These are phyloP conservation scores for Pseudonectria buxi DNA, from an alignment of 2,329 filamentous ascomycete genomes.

Conservation along the genomic window DNA sequence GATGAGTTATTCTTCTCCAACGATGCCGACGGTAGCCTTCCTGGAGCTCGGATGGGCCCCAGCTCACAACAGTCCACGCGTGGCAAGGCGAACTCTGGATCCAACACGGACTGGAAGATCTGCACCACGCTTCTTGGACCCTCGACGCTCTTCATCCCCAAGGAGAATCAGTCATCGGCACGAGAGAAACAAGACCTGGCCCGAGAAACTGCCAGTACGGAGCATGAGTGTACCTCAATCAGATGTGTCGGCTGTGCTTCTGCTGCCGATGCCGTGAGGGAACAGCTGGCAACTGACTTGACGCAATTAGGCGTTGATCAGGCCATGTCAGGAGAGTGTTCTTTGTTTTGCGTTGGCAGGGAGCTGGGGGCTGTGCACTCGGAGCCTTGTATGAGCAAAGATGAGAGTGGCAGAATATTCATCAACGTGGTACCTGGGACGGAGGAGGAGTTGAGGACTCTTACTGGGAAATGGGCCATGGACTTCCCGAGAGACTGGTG, in stretches of 20 bases:
- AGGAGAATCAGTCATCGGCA: conserved; percentile 23
- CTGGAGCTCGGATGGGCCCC: conserved; percentile 6
- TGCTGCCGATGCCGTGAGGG: conserved; percentile 33
- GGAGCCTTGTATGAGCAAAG: conserved; percentile 29
- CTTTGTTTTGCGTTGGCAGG: conserved; percentile 36
- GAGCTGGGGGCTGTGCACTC: conserved; percentile 37
- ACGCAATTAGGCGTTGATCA: conserved; percentile 13
- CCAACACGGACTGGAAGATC: conserved; percentile 40
- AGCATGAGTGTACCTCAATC: conserved; percentile 35
- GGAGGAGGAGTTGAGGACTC: conserved; percentile 24
- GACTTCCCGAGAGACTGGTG: conserved; percentile 31
- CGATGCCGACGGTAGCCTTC: conserved; percentile 8
- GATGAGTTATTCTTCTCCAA: conserved; percentile 40
- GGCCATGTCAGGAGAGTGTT: conserved; percentile 27
- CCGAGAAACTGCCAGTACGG: conserved; percentile 19
- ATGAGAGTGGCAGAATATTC: conserved; percentile 25
- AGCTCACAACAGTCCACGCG: conserved; percentile 1
- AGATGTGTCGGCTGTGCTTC: conserved; percentile 38
- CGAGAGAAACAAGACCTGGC: conserved; percentile 25
- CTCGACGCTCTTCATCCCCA: conserved; percentile 37
- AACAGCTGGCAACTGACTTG: conserved; percentile 25
- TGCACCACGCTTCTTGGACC: conserved; percentile 41
- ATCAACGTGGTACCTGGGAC: conserved; percentile 33
- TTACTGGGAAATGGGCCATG: conserved; percentile 33
- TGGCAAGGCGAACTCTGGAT: background rate